Conservation (phyloP, 805 yeast genomes). For the Yamadazyma nakazawae region DNA sequence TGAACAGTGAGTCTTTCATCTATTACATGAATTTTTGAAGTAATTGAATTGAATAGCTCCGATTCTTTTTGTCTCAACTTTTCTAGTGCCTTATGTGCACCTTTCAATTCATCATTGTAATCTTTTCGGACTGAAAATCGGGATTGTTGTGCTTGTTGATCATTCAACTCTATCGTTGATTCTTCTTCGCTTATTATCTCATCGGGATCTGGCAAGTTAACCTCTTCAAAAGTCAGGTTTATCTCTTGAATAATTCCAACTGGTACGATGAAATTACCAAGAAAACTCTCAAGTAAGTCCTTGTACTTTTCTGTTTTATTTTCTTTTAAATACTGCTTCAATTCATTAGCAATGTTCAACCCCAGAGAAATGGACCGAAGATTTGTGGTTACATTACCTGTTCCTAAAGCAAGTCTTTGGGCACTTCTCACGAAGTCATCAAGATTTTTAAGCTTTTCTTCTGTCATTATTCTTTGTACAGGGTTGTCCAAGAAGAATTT, state of each 20-base stretch:
- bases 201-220: not conserved
- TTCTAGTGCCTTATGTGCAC: slow-evolving; percentile 32
- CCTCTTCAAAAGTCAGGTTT: slow-evolving; percentile 23
- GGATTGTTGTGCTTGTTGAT: not conserved
- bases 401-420: slow-evolving; percentile 43
- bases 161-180: not conserved
- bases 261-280: slow-evolving; percentile 36
- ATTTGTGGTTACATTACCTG: slow-evolving; percentile 32
- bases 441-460: slow-evolving; percentile 39
- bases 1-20: slow-evolving; percentile 30
- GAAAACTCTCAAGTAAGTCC: slow-evolving; percentile 20
- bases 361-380: slow-evolving; percentile 33
- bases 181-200: slow-evolving; percentile 5
- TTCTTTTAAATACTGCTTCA: slow-evolving; percentile 16
- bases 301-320: slow-evolving; percentile 19
- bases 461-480: slow-evolving; percentile 10
- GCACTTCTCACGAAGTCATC: slow-evolving; percentile 60
- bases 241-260: slow-evolving; percentile 41
- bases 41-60: slow-evolving; percentile 19
- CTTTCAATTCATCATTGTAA: slow-evolving; percentile 26
- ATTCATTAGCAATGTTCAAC: slow-evolving; percentile 20
- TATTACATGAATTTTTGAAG: slow-evolving; percentile 16
- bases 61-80: slow-evolving; percentile 24
- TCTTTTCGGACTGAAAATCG: slow-evolving; percentile 32
- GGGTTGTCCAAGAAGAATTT: slow-evolving; percentile 19